Conservation (phyloP, 495 filamentous ascomycete genomes). For the Pseudoneurospora amorphoporcata region DNA sequence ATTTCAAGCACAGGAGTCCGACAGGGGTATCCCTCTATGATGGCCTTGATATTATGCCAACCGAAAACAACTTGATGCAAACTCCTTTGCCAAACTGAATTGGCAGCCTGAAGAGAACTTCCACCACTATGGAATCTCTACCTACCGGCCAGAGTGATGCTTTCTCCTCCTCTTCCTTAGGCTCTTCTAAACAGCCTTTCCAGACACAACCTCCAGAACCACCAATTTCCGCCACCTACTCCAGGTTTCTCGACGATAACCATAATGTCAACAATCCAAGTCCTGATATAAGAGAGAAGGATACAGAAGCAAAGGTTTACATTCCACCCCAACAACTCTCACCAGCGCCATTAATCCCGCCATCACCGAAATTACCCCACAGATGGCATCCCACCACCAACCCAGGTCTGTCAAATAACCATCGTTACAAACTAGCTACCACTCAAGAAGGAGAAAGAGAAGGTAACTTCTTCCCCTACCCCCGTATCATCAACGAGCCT, state of each 20-base stretch:
- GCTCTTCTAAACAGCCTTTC: neutral
- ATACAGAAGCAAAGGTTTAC: neutral
- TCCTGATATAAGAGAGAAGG: neutral
- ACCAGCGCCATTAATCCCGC: neutral
- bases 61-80: neutral
- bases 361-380: neutral
- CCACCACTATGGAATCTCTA: neutral
- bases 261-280: neutral
- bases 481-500: neutral
- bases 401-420: neutral
- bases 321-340: neutral
- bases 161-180: neutral
- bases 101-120: too few species aligned
- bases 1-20: neutral
- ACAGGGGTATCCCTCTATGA: neutral
- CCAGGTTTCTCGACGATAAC: neutral
- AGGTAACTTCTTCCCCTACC: neutral
- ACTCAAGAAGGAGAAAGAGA: neutral
- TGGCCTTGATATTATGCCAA: neutral
- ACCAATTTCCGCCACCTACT: neutral
- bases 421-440: neutral
- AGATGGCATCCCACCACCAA: neutral
- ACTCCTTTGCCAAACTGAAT: neutral
- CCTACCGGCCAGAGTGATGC: neutral
- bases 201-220: neutral